Conservation (phyloP, 352 stramenopile genomes). For the Peronosclerospora sorghi region DNA sequence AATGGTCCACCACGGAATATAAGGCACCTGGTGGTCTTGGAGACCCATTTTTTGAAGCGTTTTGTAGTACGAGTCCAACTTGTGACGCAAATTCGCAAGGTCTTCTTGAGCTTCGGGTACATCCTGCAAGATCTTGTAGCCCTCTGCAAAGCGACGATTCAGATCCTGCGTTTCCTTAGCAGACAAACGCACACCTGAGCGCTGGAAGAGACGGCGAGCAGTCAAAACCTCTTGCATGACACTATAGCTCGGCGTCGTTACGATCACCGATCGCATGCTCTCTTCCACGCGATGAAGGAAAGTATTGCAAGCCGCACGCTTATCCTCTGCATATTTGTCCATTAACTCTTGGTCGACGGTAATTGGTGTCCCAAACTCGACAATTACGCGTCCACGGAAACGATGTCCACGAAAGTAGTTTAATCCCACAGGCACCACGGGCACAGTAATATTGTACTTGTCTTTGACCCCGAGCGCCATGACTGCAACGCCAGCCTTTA, state of each 20-base stretch:
- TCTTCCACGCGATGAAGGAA: constrained; percentile 79
- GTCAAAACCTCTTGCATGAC: constrained; percentile 93
- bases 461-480: constrained; percentile 96
- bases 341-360: constrained; percentile 73
- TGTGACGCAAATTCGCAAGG: constrained; percentile 46
- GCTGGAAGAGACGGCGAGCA: constrained; percentile 90
- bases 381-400: constrained; percentile 92
- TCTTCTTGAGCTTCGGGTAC: constrained; percentile 51
- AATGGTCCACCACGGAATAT: constrained; percentile 81
- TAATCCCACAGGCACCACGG: constrained; percentile 94
- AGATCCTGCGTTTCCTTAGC: constrained; percentile 88
- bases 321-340: constrained; percentile 83
- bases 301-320: constrained; percentile 67
- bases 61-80: constrained; percentile 80
- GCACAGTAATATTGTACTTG: constrained; percentile 92
- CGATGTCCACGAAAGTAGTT: constrained; percentile 97
- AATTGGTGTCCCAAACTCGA: constrained; percentile 94
- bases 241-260: constrained; percentile 96
- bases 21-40: constrained; percentile 86
- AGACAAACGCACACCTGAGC: constrained; percentile 70
- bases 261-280: constrained; percentile 88
- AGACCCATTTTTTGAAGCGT: constrained; percentile 81
- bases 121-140: constrained; percentile 76
- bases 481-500: constrained; percentile 96
- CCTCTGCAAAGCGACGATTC: constrained; percentile 86